phyloP scores from a whole-genome alignment of 306 rosid species.

The Cicer arietinum region DNA sequence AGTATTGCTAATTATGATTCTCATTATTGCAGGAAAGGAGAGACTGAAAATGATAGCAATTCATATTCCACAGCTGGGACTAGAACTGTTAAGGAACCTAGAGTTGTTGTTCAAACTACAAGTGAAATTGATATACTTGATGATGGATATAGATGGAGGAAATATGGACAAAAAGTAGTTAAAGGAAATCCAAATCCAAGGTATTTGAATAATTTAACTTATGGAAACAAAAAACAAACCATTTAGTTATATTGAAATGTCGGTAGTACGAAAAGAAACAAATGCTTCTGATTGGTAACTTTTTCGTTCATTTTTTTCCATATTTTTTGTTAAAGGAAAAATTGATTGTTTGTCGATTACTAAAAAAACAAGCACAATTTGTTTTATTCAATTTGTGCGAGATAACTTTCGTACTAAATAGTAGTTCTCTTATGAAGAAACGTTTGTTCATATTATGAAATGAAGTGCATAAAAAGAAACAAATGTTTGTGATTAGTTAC shows the following conservation, averaged over 20 bases:
- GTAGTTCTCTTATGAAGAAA: too few species aligned
- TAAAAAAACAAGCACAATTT: too few species aligned
- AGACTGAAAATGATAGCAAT: constrained; percentile 61
- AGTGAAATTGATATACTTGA: constrained; percentile 95
- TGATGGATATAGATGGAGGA: constrained; percentile 98
- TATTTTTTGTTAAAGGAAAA: too few species aligned
- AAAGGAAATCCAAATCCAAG: constrained; percentile 98
- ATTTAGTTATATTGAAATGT: neutral
- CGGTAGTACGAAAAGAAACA: too few species aligned
- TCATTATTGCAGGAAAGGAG: constrained; percentile 72
- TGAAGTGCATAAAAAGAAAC: too few species aligned
- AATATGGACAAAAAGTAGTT: constrained; percentile 97
- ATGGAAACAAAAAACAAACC: neutral
- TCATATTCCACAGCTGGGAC: constrained; percentile 49
- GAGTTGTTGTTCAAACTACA: constrained; percentile 96
- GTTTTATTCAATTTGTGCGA: too few species aligned
- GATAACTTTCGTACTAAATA: too few species aligned
- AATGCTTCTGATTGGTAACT: too few species aligned
- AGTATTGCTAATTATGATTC: constrained; percentile 26
- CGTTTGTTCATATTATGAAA: too few species aligned
- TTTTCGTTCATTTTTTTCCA: too few species aligned
- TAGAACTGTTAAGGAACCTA: constrained; percentile 85
- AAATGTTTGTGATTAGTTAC: too few species aligned
- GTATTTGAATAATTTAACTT: constrained; percentile 44
- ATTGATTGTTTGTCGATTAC: too few species aligned